A percentile compares a stretch with the other conserved stretches of the same genome.
Conservation (phyloP, 345 rosid genomes). For the Gossypioides kirkii region DNA sequence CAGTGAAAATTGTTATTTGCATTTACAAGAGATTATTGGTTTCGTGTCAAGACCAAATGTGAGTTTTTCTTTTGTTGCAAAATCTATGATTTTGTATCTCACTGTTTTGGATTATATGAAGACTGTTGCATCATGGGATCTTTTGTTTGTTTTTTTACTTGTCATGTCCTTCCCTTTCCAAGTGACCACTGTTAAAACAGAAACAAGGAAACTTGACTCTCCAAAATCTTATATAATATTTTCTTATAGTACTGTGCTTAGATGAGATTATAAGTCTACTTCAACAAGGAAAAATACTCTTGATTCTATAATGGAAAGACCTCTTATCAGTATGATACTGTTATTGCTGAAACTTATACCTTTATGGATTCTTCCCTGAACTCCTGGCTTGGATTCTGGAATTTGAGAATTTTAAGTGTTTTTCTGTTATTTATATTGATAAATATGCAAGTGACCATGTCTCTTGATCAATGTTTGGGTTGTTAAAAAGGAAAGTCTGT, state of each 20-base stretch:
- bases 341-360: slow-evolving; percentile 6
- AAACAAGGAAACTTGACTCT: neutral
- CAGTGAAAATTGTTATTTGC: slow-evolving; percentile 75
- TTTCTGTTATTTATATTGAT: neutral
- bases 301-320: neutral
- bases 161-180: neutral
- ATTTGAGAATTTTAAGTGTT: neutral
- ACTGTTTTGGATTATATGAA: neutral
- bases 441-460: neutral
- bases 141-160: neutral
- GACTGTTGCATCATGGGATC: neutral
- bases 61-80: slow-evolving; percentile 32
- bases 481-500: neutral
- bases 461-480: neutral
- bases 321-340: neutral
- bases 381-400: neutral
- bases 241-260: neutral
- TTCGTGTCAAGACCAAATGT: slow-evolving; percentile 93
- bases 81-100: neutral
- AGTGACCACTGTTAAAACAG: neutral
- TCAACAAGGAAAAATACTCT: neutral
- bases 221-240: neutral
- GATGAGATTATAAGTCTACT: neutral
- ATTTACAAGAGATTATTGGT: slow-evolving; percentile 79
- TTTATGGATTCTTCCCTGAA: neutral